Conservation (phyloP, 768 basidiomycete species). For the Amanita phalloides region DNA sequence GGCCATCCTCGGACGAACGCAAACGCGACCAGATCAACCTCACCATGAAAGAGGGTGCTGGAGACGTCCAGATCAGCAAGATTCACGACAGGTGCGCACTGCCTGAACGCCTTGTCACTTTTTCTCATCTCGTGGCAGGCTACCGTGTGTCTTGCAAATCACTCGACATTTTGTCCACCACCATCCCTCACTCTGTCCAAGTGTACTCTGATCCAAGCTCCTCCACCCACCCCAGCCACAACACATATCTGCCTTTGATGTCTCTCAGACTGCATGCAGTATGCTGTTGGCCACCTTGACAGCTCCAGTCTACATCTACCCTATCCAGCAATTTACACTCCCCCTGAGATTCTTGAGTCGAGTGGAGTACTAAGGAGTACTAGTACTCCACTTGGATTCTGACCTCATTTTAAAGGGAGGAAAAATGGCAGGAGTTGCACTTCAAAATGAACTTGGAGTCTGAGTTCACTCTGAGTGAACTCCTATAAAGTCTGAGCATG, state of each 20-base stretch:
- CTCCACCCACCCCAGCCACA: slow-evolving; percentile 35
- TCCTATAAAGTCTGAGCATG: too few species aligned
- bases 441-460: too few species aligned
- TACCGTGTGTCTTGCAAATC: slow-evolving; percentile 37
- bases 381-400: too few species aligned
- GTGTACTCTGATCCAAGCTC: slow-evolving; percentile 37
- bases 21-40: slow-evolving; percentile 40
- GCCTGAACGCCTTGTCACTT: not conserved
- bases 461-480: too few species aligned
- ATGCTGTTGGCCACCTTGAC: slow-evolving; percentile 50
- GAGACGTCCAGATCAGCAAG: slow-evolving; percentile 22
- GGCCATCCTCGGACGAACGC: slow-evolving; percentile 39
- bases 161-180: slow-evolving; percentile 35
- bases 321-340: too few species aligned
- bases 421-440: too few species aligned
- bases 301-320: slow-evolving; percentile 45
- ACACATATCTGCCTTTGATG: slow-evolving; percentile 53
- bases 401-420: too few species aligned
- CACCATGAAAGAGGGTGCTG: slow-evolving; percentile 34
- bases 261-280: slow-evolving; percentile 46
- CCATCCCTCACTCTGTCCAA: slow-evolving; percentile 34
- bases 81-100: slow-evolving; percentile 17
- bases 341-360: too few species aligned
- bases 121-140: slow-evolving; percentile 12
- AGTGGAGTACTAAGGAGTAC: too few species aligned